phyloP scores from a whole-genome alignment of 176 grass and related monocot species.

The Secale cereale region DNA sequence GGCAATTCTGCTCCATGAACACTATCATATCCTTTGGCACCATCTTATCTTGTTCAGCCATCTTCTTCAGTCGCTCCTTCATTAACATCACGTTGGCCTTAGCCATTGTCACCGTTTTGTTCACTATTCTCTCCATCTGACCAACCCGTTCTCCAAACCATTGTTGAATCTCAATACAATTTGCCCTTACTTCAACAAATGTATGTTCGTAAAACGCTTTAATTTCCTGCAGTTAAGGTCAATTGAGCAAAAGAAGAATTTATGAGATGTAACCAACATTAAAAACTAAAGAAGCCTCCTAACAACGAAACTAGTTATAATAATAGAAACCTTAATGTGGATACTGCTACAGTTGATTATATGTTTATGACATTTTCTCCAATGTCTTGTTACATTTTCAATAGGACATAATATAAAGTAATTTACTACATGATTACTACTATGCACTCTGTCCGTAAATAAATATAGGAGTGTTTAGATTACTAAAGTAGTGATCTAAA shows the following conservation, averaged over 20 bases:
- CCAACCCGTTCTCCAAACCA: no score
- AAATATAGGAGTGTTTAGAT: no score
- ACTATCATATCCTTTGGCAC: not conserved
- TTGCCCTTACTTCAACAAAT: no score
- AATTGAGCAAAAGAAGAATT: not conserved
- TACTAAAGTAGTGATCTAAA: no score
- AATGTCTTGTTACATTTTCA: not conserved
- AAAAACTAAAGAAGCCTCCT: not conserved
- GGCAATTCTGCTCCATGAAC: not conserved
- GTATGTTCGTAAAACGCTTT: not conserved
- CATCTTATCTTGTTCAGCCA: not conserved
- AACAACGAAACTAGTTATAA: no score
- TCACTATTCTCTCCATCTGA: no score
- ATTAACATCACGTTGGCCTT: not conserved
- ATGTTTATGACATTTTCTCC: no score
- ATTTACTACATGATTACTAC: no score
- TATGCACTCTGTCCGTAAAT: no score
- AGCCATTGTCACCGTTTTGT: no score
- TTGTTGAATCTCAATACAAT: no score
- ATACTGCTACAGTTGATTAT: not conserved
- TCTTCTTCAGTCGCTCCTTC: conserved; percentile 4
- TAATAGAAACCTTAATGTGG: not conserved
- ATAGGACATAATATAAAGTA: no score
- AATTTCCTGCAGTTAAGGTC: not conserved
- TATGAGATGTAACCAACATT: not conserved